phyloP scores from a whole-genome alignment of 164 flowering plant species.

The Stephania yunnanensis region DNA sequence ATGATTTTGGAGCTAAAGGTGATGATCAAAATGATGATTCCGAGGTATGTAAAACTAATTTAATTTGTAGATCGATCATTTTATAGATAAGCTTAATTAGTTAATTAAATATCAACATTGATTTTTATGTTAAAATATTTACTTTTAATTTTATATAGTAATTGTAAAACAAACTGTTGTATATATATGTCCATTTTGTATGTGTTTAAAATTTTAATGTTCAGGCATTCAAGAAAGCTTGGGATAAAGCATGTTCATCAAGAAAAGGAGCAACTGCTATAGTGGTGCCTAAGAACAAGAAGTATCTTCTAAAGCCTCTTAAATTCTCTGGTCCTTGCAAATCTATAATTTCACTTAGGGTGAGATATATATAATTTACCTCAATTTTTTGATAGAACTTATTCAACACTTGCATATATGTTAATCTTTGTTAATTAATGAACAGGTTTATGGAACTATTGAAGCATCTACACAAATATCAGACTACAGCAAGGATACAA shows the following conservation, averaged over 20 bases:
- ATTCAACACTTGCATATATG: not conserved
- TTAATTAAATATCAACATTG: not conserved
- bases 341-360: conserved; percentile 46
- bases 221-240: conserved; percentile 68
- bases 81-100: no score
- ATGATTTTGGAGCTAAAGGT: conserved; percentile 51
- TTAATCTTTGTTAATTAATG: no score
- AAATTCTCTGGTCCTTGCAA: conserved; percentile 79
- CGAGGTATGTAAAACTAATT: conserved; percentile 19
- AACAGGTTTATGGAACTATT: conserved; percentile 60
- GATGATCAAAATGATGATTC: conserved; percentile 49
- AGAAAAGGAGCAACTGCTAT: conserved; percentile 26
- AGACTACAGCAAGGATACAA: conserved; percentile 37
- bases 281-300: conserved; percentile 45
- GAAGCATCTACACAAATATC: conserved; percentile 46
- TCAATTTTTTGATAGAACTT: not conserved
- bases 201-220: not conserved
- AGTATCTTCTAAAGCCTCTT: conserved; percentile 50
- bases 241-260: conserved; percentile 57
- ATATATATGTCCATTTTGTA: no score
- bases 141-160: no score
- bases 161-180: no score
- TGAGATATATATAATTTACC: conserved; percentile 16
- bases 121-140: no score
- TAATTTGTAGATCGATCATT: no score